These are phyloP conservation scores for Tylopilus sp. DNA, from an alignment of 1,284 basidiomycete species.

Conservation along the genomic window DNA sequence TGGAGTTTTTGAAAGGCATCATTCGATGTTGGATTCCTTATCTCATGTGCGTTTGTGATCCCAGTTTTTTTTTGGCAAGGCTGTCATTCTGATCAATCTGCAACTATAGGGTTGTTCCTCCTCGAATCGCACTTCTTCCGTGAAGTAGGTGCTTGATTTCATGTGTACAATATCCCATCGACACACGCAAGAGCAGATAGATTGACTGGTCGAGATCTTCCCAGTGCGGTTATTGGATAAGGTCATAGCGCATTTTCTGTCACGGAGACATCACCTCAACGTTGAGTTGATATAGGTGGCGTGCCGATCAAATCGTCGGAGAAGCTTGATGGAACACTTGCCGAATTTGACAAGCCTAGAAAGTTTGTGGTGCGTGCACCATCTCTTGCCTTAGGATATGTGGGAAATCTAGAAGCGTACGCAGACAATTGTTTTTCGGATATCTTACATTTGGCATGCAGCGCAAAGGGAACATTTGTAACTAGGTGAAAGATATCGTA, in stretches of 20 bases:
- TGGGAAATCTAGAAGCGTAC: slow-evolving; percentile 71
- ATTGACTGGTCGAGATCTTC: slow-evolving; percentile 59
- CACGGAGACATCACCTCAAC: not conserved
- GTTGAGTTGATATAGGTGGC: slow-evolving; percentile 56
- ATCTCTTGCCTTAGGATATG: slow-evolving; percentile 68
- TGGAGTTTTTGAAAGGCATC: slow-evolving; percentile 66
- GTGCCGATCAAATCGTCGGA: slow-evolving; percentile 69
- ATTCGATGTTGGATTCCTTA: slow-evolving; percentile 64
- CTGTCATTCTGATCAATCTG: slow-evolving; percentile 31
- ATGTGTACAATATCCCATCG: slow-evolving; percentile 7
- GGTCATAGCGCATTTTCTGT: slow-evolving; percentile 54
- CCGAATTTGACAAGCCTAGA: slow-evolving; percentile 71
- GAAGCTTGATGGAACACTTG: slow-evolving; percentile 57
- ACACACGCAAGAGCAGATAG: slow-evolving; percentile 54
- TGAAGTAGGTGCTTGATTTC: slow-evolving; percentile 58
- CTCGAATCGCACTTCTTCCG: slow-evolving; percentile 63
- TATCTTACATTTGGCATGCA: slow-evolving; percentile 28
- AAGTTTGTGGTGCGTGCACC: slow-evolving; percentile 73
- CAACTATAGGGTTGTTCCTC: slow-evolving; percentile 60
- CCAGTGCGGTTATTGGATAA: slow-evolving; percentile 59
- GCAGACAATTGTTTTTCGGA: slow-evolving; percentile 26
- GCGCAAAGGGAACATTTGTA: slow-evolving; percentile 67
- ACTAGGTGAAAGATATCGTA: slow-evolving; percentile 51
- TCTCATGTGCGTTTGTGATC: slow-evolving; percentile 57
- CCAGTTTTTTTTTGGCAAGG: slow-evolving; percentile 17